Evolutionary conservation across 108 stramenopile genomes (phyloP).

Genomic region (Mediolabrus comicus): DNA sequence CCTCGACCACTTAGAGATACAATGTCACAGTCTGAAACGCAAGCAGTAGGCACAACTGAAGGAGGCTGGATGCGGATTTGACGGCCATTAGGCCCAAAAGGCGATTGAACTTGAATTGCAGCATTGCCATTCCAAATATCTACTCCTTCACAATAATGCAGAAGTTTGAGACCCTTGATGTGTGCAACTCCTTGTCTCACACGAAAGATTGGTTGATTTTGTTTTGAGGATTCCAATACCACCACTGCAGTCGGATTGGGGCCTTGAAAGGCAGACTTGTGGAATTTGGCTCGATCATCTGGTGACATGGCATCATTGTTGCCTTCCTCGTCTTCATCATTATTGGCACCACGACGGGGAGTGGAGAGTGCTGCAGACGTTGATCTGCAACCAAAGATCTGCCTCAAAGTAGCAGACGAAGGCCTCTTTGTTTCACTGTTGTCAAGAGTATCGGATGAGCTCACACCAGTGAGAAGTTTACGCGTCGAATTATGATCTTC

Average conservation of each 20-base stretch:
- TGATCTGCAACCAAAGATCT: slow-evolving; percentile 19
- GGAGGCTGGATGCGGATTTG: slow-evolving; percentile 27
- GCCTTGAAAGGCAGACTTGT: slow-evolving; percentile 13
- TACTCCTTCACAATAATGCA: slow-evolving; percentile 52
- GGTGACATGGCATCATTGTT: neutral
- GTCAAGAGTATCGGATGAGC: neutral
- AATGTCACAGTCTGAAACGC: slow-evolving; percentile 56
- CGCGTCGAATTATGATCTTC: neutral
- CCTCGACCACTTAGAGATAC: slow-evolving; percentile 69
- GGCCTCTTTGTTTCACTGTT: slow-evolving; percentile 6
- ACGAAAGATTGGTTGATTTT: slow-evolving; percentile 67
- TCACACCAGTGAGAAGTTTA: neutral
- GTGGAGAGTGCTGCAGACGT: neutral
- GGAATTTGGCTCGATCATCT: slow-evolving; percentile 7
- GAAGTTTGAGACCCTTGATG: slow-evolving; percentile 52
- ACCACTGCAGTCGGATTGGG: slow-evolving; percentile 47
- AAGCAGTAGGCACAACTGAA: slow-evolving; percentile 41
- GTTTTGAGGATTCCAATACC: slow-evolving; percentile 47
- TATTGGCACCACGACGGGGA: slow-evolving; percentile 19
- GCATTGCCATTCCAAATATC: slow-evolving; percentile 90
- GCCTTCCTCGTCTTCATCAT: slow-evolving; percentile 16
- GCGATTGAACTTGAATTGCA: slow-evolving; percentile 76
- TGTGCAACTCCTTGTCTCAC: slow-evolving; percentile 58
- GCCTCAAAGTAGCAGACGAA: slow-evolving; percentile 20
- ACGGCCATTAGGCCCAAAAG: slow-evolving; percentile 38